Evolutionary conservation across 73 alveolate species (phyloP), one percentile per base, ranked within the genome.

Genomic region (Durusdinium trenchii): DNA sequence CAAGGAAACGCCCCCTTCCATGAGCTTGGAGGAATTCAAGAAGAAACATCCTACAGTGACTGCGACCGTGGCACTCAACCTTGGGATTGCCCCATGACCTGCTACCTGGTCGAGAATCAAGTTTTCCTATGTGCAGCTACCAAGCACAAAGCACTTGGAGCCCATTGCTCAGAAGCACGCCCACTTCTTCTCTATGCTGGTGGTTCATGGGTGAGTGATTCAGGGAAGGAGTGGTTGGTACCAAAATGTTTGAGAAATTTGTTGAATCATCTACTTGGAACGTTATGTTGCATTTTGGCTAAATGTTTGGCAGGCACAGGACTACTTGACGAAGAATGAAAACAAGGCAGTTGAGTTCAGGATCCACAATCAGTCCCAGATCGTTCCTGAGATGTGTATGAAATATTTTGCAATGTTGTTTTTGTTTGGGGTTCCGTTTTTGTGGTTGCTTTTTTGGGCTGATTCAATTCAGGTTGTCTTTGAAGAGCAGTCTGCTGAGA

Each of bases 391-490:
- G n/a, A n/a, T n/a, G n/a, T n/a, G n/a, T n/a, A n/a, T n/a, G n/a
- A n/a, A n/a, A n/a, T n/a, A n/a, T n/a, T n/a, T n/a, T n/a, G n/a
- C n/a, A n/a, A n/a, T n/a, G n/a, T n/a, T n/a, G n/a, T n/a, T n/a
- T n/a, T n/a, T n/a, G n/a, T n/a, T n/a, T n/a, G n/a, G n/a, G n/a
- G n/a, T n/a, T n/a, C n/a, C n/a, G n/a, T n/a, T n/a, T n/a, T n/a
- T n/a, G n/a, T n/a, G n/a, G n/a, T n/a, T n/a, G n/a, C n/a, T n/a
- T n/a, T n/a, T n/a, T n/a, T n/a, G n/a, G n/a, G n/a, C n/a, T n/a
- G n/a, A n/a, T n/a, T n/a, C n/a, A n/a, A n/a, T n/a, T n/a, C n/a
- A 86, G 95, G 95, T 86, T 20, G 81, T 86, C 62, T 46, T 86
- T 23, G 95, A 86, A 62, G 81, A 86, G 61, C 81, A 54, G 14